Percentiles rank a stretch among this genome's conserved stretches.
These are phyloP conservation scores for Beauveria brongniartii DNA, from an alignment of 2,329 filamentous ascomycete genomes.

Conservation along the genomic window DNA sequence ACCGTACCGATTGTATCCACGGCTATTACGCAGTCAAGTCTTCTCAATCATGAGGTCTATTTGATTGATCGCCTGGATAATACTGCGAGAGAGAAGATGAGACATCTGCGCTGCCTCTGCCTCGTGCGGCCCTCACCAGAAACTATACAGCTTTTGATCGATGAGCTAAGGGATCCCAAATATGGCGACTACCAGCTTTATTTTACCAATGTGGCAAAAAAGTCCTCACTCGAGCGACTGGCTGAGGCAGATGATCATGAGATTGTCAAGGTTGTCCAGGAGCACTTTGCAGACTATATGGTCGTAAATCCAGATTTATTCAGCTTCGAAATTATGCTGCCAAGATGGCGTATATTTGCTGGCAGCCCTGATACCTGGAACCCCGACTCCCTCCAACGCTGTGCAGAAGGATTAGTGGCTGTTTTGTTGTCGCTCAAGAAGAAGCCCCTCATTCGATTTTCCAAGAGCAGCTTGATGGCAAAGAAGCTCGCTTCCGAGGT, in stretches of 20 bases:
- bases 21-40: slow-evolving; percentile 86
- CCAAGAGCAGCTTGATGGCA: slow-evolving; percentile 80
- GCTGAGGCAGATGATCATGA: slow-evolving; percentile 97
- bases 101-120: slow-evolving; percentile 86
- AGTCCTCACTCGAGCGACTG: slow-evolving; percentile 85
- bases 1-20: slow-evolving; percentile 92
- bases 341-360: slow-evolving; percentile 72
- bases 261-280: slow-evolving; percentile 86
- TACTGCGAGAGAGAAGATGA: slow-evolving; percentile 87
- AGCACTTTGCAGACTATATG: slow-evolving; percentile 93
- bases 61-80: slow-evolving; percentile 96
- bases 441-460: slow-evolving; percentile 87
- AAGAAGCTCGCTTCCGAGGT: slow-evolving; percentile 93
- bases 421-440: slow-evolving; percentile 87
- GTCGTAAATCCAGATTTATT: slow-evolving; percentile 94
- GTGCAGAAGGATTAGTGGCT: slow-evolving; percentile 80
- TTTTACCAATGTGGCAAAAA: slow-evolving; percentile 96
- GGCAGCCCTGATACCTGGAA: slow-evolving; percentile 83
- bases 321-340: slow-evolving; percentile 65
- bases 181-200: slow-evolving; percentile 97
- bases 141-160: slow-evolving; percentile 87
- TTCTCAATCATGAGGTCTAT: slow-evolving; percentile 95
- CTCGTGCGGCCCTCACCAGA: slow-evolving; percentile 88
- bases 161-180: slow-evolving; percentile 90
- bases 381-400: slow-evolving; percentile 74